Evolutionary conservation across 2,329 filamentous ascomycete species (phyloP), one percentile per base, ranked within the genome.

Genomic region (Gaeumannomyces tritici): DNA sequence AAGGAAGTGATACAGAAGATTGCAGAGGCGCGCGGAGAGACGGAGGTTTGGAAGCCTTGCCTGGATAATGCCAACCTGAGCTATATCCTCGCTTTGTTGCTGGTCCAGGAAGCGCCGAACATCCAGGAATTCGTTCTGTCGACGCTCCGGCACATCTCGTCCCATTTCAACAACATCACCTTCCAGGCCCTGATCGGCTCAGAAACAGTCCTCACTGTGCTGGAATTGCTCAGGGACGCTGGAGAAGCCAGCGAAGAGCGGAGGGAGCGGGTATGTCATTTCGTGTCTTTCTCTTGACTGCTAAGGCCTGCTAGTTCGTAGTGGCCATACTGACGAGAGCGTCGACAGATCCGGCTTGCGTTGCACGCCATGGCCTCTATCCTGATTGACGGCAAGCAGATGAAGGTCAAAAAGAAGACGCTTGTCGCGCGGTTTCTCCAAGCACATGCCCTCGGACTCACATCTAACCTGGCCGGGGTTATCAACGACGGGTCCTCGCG

Each of bases 381-480:
- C 18, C 63, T 71, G 13, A 29, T 64, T 7, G 59, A 57, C 5
- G 63, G 64, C 35, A 61, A 57, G 13, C 33, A 61, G 65, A 42
- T 63, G 60, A 57, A 63, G 63, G 54, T 65, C 57, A 83, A 80
- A 66, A 82, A 79, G 63, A 72, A 72, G 2, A 85, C 88, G 64
- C 75, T 84, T 1, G 79, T 96, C 28, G 87, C 86, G 1, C 79
- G 83, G 0, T 98, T 96, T 71, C 83, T 98, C 55, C 88, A 96
- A 65, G 83, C 85, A 33, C 89, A 97, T 72, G 87, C 96, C 42
- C 82, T 99, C 8, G 93, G 92, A 7, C 86, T 98, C 62, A 92
- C 97, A 74, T 87, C 91, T 8, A 84, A 88, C 47, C 86, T 98
- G 66, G 91, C 90, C 0, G 87, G 93, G 62, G 77, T 83, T 12